Conservation (phyloP, 169 alveolate genomes). For the Blepharisma undulans region DNA sequence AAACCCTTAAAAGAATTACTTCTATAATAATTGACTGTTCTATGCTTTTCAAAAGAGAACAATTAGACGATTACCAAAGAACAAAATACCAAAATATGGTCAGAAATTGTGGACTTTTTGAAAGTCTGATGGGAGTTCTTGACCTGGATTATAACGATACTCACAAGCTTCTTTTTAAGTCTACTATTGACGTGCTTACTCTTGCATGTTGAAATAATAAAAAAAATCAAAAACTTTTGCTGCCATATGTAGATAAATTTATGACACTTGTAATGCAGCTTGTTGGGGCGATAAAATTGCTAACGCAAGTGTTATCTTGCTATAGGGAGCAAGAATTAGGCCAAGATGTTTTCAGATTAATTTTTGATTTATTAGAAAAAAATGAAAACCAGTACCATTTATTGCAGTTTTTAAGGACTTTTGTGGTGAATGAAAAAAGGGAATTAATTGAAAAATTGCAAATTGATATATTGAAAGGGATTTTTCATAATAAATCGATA, state of each 20-base stretch:
- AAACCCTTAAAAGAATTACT: background rate
- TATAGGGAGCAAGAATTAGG: background rate
- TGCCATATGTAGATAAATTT: background rate
- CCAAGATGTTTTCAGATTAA: background rate
- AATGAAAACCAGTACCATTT: background rate
- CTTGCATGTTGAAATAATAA: background rate
- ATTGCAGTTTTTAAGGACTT: slow-evolving; percentile 1
- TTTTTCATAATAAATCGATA: slow-evolving; percentile 4
- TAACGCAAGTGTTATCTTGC: background rate
- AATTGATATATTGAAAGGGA: background rate
- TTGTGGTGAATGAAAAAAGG: background rate
- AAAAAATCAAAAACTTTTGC: background rate
- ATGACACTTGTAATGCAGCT: background rate
- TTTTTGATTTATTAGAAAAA: background rate
- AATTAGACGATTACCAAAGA: background rate
- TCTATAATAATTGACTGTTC: background rate
- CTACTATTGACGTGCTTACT: background rate
- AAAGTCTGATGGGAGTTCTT: background rate
- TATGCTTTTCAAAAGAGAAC: background rate
- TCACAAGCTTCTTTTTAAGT: background rate
- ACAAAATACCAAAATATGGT: background rate
- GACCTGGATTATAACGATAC: background rate
- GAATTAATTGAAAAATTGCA: background rate
- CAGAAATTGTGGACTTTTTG: background rate
- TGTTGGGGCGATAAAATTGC: background rate